phyloP scores from a whole-genome alignment of 108 stramenopile species.

The Skeletonema marinoi region DNA sequence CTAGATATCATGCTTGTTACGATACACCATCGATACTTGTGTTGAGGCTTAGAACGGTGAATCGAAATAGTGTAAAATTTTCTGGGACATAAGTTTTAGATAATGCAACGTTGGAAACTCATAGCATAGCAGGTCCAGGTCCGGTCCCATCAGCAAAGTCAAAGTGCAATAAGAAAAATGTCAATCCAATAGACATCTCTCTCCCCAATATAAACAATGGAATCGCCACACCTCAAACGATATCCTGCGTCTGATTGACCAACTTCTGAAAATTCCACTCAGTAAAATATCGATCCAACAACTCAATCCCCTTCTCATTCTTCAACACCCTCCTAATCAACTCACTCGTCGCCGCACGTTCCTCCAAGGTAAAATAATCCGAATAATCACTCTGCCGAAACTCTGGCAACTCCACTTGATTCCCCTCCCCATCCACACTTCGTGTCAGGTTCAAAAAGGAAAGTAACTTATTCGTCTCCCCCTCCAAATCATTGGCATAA shows the following conservation, averaged over 20 bases:
- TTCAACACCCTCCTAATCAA: slow-evolving; percentile 34
- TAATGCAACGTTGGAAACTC: no score
- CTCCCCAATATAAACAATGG: not conserved
- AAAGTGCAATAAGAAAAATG: not conserved
- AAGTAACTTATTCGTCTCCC: slow-evolving; percentile 46
- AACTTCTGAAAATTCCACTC: slow-evolving; percentile 20
- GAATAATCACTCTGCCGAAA: slow-evolving; percentile 35
- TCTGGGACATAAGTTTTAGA: no score
- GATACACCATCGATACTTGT: no score
- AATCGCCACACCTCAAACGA: not conserved
- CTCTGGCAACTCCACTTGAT: not conserved
- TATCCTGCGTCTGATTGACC: slow-evolving; percentile 19
- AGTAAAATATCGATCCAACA: slow-evolving; percentile 42
- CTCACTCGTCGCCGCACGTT: slow-evolving; percentile 31
- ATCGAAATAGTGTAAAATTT: no score
- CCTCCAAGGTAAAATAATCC: slow-evolving; percentile 40
- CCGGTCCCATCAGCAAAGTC: no score
- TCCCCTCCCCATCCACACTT: not conserved
- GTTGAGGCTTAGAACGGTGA: no score
- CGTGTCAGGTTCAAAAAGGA: slow-evolving; percentile 46
- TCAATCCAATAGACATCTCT: not conserved
- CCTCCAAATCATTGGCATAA: slow-evolving; percentile 53
- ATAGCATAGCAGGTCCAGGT: no score
- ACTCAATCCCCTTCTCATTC: slow-evolving; percentile 7
- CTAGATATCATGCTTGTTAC: no score